A percentile compares a stretch with the other conserved stretches of the same genome.
Evolutionary conservation across 1,284 basidiomycete genomes (phyloP).

Genomic region (Tilletia indica): DNA sequence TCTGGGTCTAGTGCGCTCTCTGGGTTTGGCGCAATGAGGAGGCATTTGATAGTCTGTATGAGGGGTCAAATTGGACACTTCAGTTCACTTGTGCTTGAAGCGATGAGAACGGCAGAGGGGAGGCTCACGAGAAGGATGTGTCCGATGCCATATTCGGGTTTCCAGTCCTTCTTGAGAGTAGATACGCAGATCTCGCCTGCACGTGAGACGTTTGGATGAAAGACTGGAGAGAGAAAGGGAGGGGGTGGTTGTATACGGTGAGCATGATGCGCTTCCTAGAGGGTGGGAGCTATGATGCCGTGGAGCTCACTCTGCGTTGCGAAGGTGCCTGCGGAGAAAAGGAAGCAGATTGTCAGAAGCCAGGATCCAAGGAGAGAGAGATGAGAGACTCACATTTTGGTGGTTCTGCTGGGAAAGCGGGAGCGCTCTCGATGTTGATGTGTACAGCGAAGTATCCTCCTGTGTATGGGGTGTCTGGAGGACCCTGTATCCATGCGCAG

Average conservation of each 20-base stretch:
- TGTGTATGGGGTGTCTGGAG: slow-evolving; percentile 84
- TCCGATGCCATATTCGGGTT: slow-evolving; percentile 80
- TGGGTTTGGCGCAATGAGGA: slow-evolving; percentile 92
- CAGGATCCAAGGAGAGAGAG: no score
- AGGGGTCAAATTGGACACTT: background rate
- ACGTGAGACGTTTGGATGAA: slow-evolving; percentile 90
- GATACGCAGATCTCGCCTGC: slow-evolving; percentile 93
- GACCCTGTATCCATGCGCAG: background rate
- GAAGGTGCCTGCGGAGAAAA: slow-evolving; percentile 1
- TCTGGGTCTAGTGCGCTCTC: slow-evolving; percentile 93
- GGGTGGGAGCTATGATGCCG: background rate
- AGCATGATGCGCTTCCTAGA: background rate
- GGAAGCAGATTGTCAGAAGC: background rate
- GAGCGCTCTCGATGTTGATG: slow-evolving; percentile 30
- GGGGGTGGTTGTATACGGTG: background rate
- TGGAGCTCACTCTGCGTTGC: slow-evolving; percentile 7
- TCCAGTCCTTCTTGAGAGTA: slow-evolving; percentile 96
- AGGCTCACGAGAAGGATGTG: slow-evolving; percentile 73
- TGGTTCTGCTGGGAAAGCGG: slow-evolving; percentile 32
- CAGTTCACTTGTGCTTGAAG: background rate
- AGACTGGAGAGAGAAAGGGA: slow-evolving; percentile 64
- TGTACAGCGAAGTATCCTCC: slow-evolving; percentile 35
- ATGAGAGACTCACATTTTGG: slow-evolving; percentile 24
- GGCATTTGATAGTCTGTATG: slow-evolving; percentile 69
- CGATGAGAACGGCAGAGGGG: background rate